Evolutionary conservation across 306 rosid genomes (phyloP), one percentile per base, ranked within the genome.

Genomic region (Trifolium fragiferum): DNA sequence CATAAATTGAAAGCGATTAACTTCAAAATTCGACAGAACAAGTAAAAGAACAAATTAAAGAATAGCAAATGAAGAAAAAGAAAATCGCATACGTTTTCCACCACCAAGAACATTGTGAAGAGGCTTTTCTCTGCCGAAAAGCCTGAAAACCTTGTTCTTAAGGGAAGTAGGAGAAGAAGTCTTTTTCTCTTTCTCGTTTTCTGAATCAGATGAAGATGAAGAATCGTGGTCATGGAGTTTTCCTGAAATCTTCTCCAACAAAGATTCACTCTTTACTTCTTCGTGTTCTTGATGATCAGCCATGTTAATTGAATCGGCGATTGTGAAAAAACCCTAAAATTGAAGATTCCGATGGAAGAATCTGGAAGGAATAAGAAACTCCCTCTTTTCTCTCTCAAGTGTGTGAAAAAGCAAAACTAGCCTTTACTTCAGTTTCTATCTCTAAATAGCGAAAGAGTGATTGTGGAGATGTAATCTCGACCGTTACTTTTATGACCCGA

Each of bases 71-170:
- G 0, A 44, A 10, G 4, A 61, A 40, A 73, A 41, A 65, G 32
- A 69, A 2, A 23, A 54, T 47, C 51, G 35, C 93, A 57, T 84
- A 92, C 99, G 91, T 86, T 87, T 92, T 83, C 99, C 99, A 1
- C 99, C 99, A 15, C 99, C 99, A 12, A 95, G 59, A 74, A 90
- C 96, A 75, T 80, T 66, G 86, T 95, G 98, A 57, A 95, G 84
- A 2, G 98, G 92, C 41, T 57, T 84, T 53, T 92, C 99, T 83
- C 98, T 85, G n/a, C 99, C 99, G 43, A 95, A 92, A 50, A 92
- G 84, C 86, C 92, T 88, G 82, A 35, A 86, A 73, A 82, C 82
- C 86, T 87, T 89, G 47, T 79, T 13, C 83, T 95, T 84, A 13
- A 82, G 3, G 10, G 96, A 72, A 3, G 85, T 32, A 58, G 92